Evolutionary conservation across 768 basidiomycete genomes (phyloP), one percentile per base, ranked within the genome.

Genomic region (Lactarius indigo): DNA sequence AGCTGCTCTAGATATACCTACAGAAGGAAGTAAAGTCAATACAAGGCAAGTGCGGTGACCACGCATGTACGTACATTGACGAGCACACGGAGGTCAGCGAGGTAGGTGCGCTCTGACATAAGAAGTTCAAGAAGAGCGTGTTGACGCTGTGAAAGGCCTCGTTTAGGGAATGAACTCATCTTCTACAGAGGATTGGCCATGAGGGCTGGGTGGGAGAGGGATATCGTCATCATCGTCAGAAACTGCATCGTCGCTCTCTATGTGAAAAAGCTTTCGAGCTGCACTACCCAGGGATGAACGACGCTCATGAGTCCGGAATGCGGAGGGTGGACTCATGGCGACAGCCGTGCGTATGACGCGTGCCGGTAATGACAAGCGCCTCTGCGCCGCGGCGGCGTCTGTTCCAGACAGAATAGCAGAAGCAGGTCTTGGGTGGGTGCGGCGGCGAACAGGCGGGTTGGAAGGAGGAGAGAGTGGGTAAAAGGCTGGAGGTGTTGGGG

Each of bases 91-190:
- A 98, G 77, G 76, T 96, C 94, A 60, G 82, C 75, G 10, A 94
- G 82, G 75, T 98, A 98, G 8, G 86, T 86, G 23, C 86, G 79
- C 79, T 98, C 96, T 1, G 94, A 96, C 64, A 85, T 81, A 30
- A 98, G 82, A 47, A 98, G 79, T 77, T 98, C 96, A 70, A 86
- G 81, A 59, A 98, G 83, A 7, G 93, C 90, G 72, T 97, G 89
- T 69, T 84, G 88, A 63, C 76, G 72, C 41, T 74, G 71, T 59
- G 55, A 50, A 28, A 52, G 10, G 39, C 47, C 59, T 41, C 63
- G 68, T 71, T 58, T 72, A 31, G 44, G 56, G 57, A 52, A 52
- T 26, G 35, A 31, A 17, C 6, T 52, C 62, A n/a, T 52, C 69
- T 6, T 47, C 52, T 17, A 56, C 58, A 1, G 57, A 56, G 59